Conservation (phyloP, 805 yeast species). For the Saccharomycopsis malanga region DNA sequence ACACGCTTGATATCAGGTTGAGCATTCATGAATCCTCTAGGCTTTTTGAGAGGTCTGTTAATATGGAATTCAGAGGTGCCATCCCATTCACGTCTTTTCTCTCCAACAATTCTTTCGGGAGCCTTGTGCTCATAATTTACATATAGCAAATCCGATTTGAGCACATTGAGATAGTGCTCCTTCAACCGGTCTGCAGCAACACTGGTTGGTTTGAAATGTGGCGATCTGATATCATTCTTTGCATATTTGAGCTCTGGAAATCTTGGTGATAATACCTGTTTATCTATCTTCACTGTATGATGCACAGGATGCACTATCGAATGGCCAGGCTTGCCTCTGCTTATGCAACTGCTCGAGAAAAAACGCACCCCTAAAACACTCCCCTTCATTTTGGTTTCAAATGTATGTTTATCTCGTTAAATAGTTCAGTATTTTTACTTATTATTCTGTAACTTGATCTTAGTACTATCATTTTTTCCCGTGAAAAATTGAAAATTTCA, state of each 20-base stretch:
- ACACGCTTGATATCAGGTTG: constrained; percentile 68
- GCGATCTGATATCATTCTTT: constrained; percentile 71
- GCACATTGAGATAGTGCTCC: constrained; percentile 68
- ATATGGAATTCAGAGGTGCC: constrained; percentile 82
- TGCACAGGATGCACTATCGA: constrained; percentile 88
- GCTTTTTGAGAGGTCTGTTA: constrained; percentile 71
- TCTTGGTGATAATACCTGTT: constrained; percentile 66
- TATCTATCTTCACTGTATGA: constrained; percentile 72
- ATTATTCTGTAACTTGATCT: neutral
- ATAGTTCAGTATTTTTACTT: neutral
- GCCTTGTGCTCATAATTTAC: constrained; percentile 69
- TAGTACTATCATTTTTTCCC: neutral
- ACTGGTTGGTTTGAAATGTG: constrained; percentile 65
- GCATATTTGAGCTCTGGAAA: constrained; percentile 61
- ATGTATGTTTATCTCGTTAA: neutral
- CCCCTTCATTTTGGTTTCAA: neutral
- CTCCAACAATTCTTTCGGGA: constrained; percentile 43
- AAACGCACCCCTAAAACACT: constrained; percentile 3
- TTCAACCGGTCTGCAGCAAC: constrained; percentile 74
- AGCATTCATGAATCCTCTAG: constrained; percentile 67
- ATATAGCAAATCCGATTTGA: constrained; percentile 71
- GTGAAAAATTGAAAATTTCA: no score
- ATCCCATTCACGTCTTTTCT: constrained; percentile 77
- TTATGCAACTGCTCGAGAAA: constrained; percentile 30
- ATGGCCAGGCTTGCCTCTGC: constrained; percentile 43